phyloP scores from a whole-genome alignment of 2,329 filamentous ascomycete genomes.

The Metarhizium sp. region DNA sequence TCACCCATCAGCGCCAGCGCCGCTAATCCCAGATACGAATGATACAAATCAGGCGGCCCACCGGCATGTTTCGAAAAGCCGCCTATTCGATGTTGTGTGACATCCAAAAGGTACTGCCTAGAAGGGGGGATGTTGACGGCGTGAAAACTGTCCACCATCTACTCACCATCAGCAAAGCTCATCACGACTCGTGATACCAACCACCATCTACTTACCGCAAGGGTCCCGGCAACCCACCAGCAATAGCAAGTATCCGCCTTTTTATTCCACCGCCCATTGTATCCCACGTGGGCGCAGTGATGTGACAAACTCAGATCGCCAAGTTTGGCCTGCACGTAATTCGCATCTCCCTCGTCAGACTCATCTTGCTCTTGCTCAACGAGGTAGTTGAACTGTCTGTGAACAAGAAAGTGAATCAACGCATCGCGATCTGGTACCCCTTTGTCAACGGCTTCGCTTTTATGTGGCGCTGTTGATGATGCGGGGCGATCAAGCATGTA shows the following conservation, averaged over 20 bases:
- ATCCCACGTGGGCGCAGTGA: conserved; percentile 50
- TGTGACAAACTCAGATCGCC: conserved; percentile 24
- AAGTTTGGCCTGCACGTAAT: conserved; percentile 25
- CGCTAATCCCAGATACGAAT: conserved; percentile 80
- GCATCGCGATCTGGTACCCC: conserved; percentile 23
- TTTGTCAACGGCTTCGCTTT: conserved; percentile 21
- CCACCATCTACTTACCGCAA: conserved; percentile 26
- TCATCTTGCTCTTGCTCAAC: conserved; percentile 34
- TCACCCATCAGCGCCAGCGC: conserved; percentile 68
- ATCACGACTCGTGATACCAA: background rate
- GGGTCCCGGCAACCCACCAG: conserved; percentile 76
- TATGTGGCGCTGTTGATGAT: conserved; percentile 13
- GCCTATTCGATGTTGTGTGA: conserved; percentile 79
- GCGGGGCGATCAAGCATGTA: conserved; percentile 60
- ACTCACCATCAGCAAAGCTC: background rate
- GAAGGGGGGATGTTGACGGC: conserved; percentile 52
- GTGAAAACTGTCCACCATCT: conserved; percentile 48
- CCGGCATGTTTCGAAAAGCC: conserved; percentile 69
- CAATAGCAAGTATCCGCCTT: conserved; percentile 90
- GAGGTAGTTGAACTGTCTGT: conserved; percentile 55
- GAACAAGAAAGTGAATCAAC: conserved; percentile 48
- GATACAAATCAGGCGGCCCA: conserved; percentile 68
- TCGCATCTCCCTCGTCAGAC: conserved; percentile 34
- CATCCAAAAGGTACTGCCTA: conserved; percentile 70
- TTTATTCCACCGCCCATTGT: conserved; percentile 89